Base-by-base conservation (phyloP, 495 filamentous ascomycete genomes). In the Cercophora newfieldiana region DNA sequence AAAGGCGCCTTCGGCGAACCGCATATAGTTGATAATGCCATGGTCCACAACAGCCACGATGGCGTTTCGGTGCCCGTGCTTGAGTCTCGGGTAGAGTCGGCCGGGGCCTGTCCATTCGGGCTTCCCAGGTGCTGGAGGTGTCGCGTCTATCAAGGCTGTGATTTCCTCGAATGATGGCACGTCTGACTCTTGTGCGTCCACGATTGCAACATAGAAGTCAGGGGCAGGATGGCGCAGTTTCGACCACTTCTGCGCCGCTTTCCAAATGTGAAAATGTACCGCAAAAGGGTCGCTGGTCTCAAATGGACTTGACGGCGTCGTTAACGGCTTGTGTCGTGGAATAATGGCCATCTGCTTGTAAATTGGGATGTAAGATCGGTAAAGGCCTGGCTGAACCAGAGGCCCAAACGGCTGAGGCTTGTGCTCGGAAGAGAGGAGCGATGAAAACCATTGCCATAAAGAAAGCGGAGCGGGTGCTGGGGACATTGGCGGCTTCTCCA, bases 31-130 rank as follows among this genome's bases (percentile, higher is more conserved):
- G 30, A 93, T 89, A 29, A 99, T 82, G 0, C 95, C 95, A 63
- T 92, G 84, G 72, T 98, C 95, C 8, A 97, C 91, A 5, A 98
- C 86, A 0, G 94, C 95, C 19, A 99, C 69, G 56, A 97, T 79
- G 7, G 93, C 92, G 74, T 91, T 93, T 65, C 93, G 84, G 72
- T 91, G 89, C 14, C 92, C 95, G 62, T 97, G 88, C 71, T 90
- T 93, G 65, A 97, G 75, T n/a, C 90, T 83, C 65, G 82, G 80
- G 68, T 92, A 93, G 56, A 82, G 58, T 25, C 74, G 69, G 0
- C 71, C 71, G 59, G 81, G 77, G 0, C 82, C 80, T 60, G 78
- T 79, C 78, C 81, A 84, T 64, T 80, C 80, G 10, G 80, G 74
- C 31, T 71, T 67, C 0, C 88, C 89, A 0, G 89, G 86, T 59